Percentiles rank a stretch among this genome's conserved stretches.
These are phyloP conservation scores for Telfairia occidentalis DNA, from an alignment of 331 rosid species.

Conservation along the genomic window DNA sequence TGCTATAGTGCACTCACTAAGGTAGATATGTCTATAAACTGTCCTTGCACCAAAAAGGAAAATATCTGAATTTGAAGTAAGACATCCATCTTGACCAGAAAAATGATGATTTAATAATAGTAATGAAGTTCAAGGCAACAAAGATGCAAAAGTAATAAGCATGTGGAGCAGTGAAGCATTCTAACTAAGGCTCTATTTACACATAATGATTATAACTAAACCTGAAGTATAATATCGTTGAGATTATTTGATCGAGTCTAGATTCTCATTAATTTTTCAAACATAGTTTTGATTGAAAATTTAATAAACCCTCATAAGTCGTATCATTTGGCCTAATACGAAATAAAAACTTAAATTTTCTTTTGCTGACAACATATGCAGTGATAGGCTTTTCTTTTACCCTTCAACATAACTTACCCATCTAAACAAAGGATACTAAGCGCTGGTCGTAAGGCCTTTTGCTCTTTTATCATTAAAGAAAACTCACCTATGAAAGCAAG, in stretches of 20 bases:
- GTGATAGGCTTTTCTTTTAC: background rate
- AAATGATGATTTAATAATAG: background rate
- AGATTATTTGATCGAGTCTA: background rate
- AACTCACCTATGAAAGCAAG: too few species aligned
- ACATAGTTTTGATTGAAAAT: background rate
- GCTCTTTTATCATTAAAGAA: constrained; percentile 70
- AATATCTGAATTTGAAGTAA: constrained; percentile 67
- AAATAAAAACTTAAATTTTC: background rate
- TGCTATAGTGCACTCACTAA: constrained; percentile 35
- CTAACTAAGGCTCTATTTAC: constrained; percentile 26
- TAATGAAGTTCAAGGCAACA: background rate
- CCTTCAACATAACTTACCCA: constrained; percentile 36
- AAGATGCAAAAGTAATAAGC: background rate
- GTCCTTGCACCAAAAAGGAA: constrained; percentile 83
- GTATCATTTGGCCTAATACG: background rate
- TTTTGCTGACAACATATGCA: background rate
- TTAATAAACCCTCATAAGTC: background rate
- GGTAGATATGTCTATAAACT: constrained; percentile 68
- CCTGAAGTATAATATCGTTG: background rate
- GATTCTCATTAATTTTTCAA: background rate
- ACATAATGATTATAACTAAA: constrained; percentile 28
- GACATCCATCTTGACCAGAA: constrained; percentile 56
- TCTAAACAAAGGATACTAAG: constrained; percentile 63
- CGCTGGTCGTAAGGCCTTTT: constrained; percentile 50
- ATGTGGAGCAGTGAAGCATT: background rate